Evolutionary conservation across 1,284 basidiomycete genomes (phyloP).

Genomic region (Malassezia dermatis): DNA sequence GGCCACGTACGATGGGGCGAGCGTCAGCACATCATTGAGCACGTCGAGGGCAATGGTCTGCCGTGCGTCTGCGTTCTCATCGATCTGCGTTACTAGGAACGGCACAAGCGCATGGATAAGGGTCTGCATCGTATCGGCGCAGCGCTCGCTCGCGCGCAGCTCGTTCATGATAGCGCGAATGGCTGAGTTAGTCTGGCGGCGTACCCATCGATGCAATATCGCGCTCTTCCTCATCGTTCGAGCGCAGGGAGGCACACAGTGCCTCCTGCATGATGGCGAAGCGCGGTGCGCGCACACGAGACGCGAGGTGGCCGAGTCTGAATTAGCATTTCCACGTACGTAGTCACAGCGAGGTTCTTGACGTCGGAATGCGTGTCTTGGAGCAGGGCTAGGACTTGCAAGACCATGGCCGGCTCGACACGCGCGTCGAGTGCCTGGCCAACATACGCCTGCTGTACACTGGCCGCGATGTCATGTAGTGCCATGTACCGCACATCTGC

Average conservation of each 20-base stretch:
- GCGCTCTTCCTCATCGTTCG: constrained; percentile 75
- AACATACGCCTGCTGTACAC: constrained; percentile 24
- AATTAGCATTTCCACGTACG: constrained; percentile 53
- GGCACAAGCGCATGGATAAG: constrained; percentile 3
- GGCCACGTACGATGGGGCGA: neutral
- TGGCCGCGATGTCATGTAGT: constrained; percentile 33
- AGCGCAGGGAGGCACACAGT: constrained; percentile 70
- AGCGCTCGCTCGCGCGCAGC: neutral
- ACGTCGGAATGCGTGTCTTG: constrained; percentile 94
- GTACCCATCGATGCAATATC: constrained; percentile 80
- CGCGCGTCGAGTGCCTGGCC: constrained; percentile 27
- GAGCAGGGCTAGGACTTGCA: constrained; percentile 68
- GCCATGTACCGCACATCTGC: constrained; percentile 46
- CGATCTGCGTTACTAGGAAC: constrained; percentile 54
- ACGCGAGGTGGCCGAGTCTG: constrained; percentile 74
- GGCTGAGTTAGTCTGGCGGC: neutral
- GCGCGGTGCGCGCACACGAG: constrained; percentile 68
- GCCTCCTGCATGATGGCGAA: constrained; percentile 77
- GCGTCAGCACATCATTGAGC: constrained; percentile 4
- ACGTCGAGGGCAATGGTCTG: constrained; percentile 1
- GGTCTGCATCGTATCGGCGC: neutral
- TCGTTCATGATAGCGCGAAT: constrained; percentile 7
- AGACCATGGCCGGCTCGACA: constrained; percentile 64
- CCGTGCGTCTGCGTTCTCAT: neutral
- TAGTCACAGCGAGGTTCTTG: constrained; percentile 92